These are phyloP conservation scores for Juncus effusus DNA, from an alignment of 176 grass and related monocot species.

Conservation along the genomic window DNA sequence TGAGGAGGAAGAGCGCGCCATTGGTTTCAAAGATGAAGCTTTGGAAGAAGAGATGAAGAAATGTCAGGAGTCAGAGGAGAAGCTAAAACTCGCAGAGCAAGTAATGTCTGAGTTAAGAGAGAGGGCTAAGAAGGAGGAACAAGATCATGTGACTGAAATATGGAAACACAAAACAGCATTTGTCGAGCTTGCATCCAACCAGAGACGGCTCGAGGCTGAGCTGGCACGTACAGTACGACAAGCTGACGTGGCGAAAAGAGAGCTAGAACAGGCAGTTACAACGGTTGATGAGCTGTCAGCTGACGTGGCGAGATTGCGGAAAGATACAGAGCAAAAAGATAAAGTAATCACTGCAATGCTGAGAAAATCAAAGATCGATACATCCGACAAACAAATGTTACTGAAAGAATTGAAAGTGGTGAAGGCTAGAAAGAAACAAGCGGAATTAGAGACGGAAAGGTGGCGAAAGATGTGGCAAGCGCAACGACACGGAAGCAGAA, in stretches of 20 bases:
- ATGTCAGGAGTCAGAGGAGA: conserved; percentile 39
- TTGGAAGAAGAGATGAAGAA: conserved; percentile 37
- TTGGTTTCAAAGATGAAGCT: conserved; percentile 36
- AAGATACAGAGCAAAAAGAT: conserved; percentile 78
- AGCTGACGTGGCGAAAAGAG: conserved; percentile 39
- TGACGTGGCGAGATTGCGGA: conserved; percentile 41
- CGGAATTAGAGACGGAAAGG: conserved; percentile 59
- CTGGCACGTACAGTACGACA: conserved; percentile 36
- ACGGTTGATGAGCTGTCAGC: conserved; percentile 42
- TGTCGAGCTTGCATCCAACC: conserved; percentile 57
- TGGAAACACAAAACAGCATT: conserved; percentile 68
- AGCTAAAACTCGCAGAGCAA: conserved; percentile 30
- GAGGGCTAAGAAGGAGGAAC: conserved; percentile 28
- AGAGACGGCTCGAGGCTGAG: conserved; percentile 66
- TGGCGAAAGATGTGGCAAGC: conserved; percentile 73
- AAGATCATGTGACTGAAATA: conserved; percentile 46
- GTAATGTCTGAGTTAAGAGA: conserved; percentile 33
- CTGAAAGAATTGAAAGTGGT: conserved; percentile 65
- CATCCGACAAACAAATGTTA: conserved; percentile 58
- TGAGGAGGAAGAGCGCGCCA: conserved; percentile 37
- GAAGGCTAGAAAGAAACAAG: conserved; percentile 72
- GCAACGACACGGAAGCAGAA: conserved; percentile 33
- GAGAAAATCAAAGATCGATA: conserved; percentile 76
- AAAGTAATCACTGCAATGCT: conserved; percentile 81
- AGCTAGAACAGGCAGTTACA: conserved; percentile 40